phyloP scores from a whole-genome alignment of 495 filamentous ascomycete species.

The Xylaria grammica region DNA sequence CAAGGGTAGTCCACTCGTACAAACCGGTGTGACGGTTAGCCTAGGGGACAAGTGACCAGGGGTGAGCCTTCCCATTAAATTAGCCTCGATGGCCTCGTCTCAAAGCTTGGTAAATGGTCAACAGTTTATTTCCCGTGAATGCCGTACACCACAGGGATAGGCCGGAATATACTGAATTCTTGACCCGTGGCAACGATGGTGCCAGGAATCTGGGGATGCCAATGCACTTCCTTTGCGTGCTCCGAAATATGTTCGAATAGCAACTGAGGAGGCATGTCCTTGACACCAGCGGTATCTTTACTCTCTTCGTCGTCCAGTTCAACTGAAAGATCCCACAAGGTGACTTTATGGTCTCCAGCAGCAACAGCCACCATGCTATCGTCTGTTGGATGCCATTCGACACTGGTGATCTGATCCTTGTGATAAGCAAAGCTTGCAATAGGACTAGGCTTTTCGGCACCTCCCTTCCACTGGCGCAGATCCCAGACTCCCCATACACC shows the following conservation, averaged over 20 bases:
- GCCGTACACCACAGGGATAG: slow-evolving; percentile 56
- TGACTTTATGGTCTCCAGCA: slow-evolving; percentile 91
- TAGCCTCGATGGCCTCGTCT: background rate
- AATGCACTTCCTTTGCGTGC: slow-evolving; percentile 91
- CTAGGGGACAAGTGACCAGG: background rate
- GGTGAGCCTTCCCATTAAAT: background rate
- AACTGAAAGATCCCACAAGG: slow-evolving; percentile 95
- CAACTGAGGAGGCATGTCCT: slow-evolving; percentile 91
- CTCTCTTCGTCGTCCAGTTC: slow-evolving; percentile 97
- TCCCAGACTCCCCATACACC: slow-evolving; percentile 97
- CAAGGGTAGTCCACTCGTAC: too few species aligned
- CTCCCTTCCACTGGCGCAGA: slow-evolving; percentile 83
- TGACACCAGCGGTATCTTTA: slow-evolving; percentile 81
- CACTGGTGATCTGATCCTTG: slow-evolving; percentile 90
- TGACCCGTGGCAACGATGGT: slow-evolving; percentile 87
- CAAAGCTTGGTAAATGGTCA: background rate
- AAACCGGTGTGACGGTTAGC: background rate
- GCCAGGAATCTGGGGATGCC: slow-evolving; percentile 97
- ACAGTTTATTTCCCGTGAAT: slow-evolving; percentile 32
- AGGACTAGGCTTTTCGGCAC: slow-evolving; percentile 61
- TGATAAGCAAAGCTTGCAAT: slow-evolving; percentile 93
- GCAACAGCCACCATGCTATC: slow-evolving; percentile 93
- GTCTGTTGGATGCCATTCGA: slow-evolving; percentile 97
- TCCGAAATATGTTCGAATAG: slow-evolving; percentile 97
- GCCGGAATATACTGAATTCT: slow-evolving; percentile 76